A percentile compares a stretch with the other conserved stretches of the same genome.
These are phyloP conservation scores for Chaetomiaceae sp. DNA, from an alignment of 2,329 filamentous ascomycete genomes.

Conservation along the genomic window DNA sequence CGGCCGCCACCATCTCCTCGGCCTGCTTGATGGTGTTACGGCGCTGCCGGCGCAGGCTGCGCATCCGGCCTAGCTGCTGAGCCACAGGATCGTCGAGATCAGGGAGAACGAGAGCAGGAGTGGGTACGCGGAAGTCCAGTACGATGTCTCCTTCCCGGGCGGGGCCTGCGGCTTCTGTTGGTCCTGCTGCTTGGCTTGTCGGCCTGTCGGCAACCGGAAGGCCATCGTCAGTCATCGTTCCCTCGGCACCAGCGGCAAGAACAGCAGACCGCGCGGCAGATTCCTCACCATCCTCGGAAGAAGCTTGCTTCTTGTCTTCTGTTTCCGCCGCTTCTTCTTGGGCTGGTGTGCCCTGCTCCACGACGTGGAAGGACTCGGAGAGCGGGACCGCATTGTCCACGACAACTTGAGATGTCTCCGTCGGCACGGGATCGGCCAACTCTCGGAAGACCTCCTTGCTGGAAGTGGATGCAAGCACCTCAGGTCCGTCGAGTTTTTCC, in stretches of 20 bases:
- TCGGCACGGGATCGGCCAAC: slow-evolving; percentile 13
- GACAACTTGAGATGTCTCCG: slow-evolving; percentile 18
- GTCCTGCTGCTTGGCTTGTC: slow-evolving; percentile 15
- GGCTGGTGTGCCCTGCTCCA: slow-evolving; percentile 20
- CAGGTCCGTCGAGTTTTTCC: slow-evolving; percentile 12
- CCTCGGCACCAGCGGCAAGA: slow-evolving; percentile 18
- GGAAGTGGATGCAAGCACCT: too few relatives aligned
- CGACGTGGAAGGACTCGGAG: slow-evolving; percentile 26
- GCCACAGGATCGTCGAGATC: slow-evolving; percentile 35
- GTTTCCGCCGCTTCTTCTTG: slow-evolving; percentile 19
- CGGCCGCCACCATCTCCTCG: slow-evolving; percentile 49
- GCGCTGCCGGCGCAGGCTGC: slow-evolving; percentile 40
- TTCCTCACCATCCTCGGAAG: slow-evolving; percentile 24
- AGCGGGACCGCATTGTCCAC: slow-evolving; percentile 21
- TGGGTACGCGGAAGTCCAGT: slow-evolving; percentile 34
- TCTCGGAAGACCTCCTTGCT: too few relatives aligned
- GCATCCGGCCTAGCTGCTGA: slow-evolving; percentile 36
- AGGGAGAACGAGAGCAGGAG: slow-evolving; percentile 43
- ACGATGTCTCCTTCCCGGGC: slow-evolving; percentile 22
- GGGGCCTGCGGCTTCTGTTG: slow-evolving; percentile 17
- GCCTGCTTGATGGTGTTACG: slow-evolving; percentile 40
- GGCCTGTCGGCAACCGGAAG: slow-evolving; percentile 20
- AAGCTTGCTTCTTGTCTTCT: slow-evolving; percentile 18
- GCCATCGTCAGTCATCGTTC: slow-evolving; percentile 23
- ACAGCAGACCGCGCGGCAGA: slow-evolving; percentile 17